Evolutionary conservation across 2,329 filamentous ascomycete species (phyloP), one percentile per base, ranked within the genome.

Genomic region (Parastagonospora nodorum): DNA sequence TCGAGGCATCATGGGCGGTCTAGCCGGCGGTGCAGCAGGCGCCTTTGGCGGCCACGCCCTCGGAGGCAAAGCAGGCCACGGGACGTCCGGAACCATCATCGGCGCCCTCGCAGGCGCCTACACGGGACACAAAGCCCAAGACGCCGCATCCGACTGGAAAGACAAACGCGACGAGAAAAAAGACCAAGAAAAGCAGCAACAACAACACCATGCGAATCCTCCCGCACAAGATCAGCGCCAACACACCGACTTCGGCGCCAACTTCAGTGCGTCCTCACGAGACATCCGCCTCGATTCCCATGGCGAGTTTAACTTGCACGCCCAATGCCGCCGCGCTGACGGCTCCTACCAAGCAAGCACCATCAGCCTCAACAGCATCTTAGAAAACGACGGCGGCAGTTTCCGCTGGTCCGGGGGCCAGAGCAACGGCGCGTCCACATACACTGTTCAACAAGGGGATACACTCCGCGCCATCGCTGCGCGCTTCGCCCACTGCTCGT

Each of bases 151-250:
- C n/a, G 61, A 66, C 8, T 64, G 63, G 45, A 67, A 65, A 42
- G 58, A 67, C 14, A 57, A 64, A 31, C 64, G 45, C n/a, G 60
- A 68, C 12, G 65, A 67, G 5, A 64, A 66, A 51, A 68, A 67
- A 54, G 51, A 66, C 19, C 41, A 46, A 32, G 61, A 67, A 48
- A 59, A 65, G 45, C 27, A 57, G 12, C 51, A 60, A 32, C 47
- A 65, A 27, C 51, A 63, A 33, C 39, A 66, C 27, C 38, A 62
- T 8, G 39, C 56, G 10, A 31, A 45, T 0, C 39, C 19, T 5
- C 19, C 19, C 9, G 15, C 55, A 53, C 15, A 36, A 10, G 40
- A 58, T 10, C 39, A 53, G 19, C 63, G 56, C 8, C 51, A 50
- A 11, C 47, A 48, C 16, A 55, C 55, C 35, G 43, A 68, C 43